These are phyloP conservation scores for Ogataea pilisensis DNA, from an alignment of 805 yeast genomes.

Conservation along the genomic window DNA sequence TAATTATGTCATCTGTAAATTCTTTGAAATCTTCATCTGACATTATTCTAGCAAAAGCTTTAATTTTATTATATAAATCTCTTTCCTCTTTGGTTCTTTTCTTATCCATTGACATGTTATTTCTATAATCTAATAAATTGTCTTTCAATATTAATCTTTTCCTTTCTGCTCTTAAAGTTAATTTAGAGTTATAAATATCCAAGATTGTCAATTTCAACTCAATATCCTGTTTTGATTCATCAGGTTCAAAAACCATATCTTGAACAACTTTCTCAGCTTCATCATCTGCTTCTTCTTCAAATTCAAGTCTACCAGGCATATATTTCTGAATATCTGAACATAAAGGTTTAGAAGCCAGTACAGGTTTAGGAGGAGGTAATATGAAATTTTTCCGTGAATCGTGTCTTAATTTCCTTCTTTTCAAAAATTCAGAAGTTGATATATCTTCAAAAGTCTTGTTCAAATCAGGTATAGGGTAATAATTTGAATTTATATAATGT, in stretches of 20 bases:
- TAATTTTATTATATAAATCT: slow-evolving; percentile 68
- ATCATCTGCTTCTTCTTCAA: slow-evolving; percentile 93
- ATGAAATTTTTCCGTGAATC: slow-evolving; percentile 71
- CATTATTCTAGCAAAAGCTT: slow-evolving; percentile 79
- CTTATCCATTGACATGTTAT: slow-evolving; percentile 77
- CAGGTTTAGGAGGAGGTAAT: slow-evolving; percentile 81
- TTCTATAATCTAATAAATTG: slow-evolving; percentile 77
- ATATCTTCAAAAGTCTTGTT: slow-evolving; percentile 61
- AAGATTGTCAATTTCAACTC: slow-evolving; percentile 83
- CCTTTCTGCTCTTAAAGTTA: slow-evolving; percentile 89
- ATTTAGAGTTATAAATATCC: slow-evolving; percentile 84
- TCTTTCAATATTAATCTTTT: slow-evolving; percentile 79
- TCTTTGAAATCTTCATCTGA: slow-evolving; percentile 75
- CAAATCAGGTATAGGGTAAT: slow-evolving; percentile 89
- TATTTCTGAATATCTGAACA: slow-evolving; percentile 97
- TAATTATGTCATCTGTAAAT: slow-evolving; percentile 67
- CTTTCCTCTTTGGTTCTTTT: slow-evolving; percentile 85
- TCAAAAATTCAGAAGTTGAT: slow-evolving; percentile 64
- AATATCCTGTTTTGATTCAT: slow-evolving; percentile 82
- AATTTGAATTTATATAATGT: slow-evolving; percentile 61
- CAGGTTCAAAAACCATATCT: slow-evolving; percentile 94
- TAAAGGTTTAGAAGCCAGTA: slow-evolving; percentile 88
- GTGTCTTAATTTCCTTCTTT: slow-evolving; percentile 62
- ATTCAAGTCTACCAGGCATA: slow-evolving; percentile 98
- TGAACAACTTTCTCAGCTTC: slow-evolving; percentile 93